Evolutionary conservation across 2,329 filamentous ascomycete genomes (phyloP), one percentile per base, ranked within the genome.

Genomic region (Emmonsia crescens): DNA sequence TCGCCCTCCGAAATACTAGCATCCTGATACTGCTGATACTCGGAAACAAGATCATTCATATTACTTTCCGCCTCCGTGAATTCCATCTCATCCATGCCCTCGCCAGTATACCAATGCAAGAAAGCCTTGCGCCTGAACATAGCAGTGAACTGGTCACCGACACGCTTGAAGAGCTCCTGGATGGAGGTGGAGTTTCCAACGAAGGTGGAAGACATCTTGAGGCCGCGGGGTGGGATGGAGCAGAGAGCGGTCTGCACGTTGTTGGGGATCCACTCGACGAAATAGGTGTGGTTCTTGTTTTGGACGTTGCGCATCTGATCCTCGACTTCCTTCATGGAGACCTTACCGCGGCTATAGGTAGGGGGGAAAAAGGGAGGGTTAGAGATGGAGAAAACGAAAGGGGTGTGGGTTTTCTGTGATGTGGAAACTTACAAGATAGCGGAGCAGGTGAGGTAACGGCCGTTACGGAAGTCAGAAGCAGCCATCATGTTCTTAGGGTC

Each of bases 401-500:
- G 14, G 9, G 10, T 14, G 31, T 48, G 57, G 14, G n/a, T n/a
- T n/a, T n/a, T n/a, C n/a, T 36, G 61, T 31, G 19, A 12, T 49
- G 29, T 40, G 27, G 65, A 29, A 40, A 81, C 85, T 79, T 78
- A 85, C 66, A 99, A 99, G 81, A 99, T 96, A 77, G 94, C 92
- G 78, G 89, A 97, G 88, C 94, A 99, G 71, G 94, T 99, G 75
- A 99, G 87, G 85, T 99, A 99, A 75, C 94, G 94, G 79, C 94
- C 94, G 80, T 97, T 99, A 74, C 94, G 91, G 91, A 99, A 99
- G 83, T 99, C 94, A 67, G 92, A 95, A 68, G 94, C 94, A 81
- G 94, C 94, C 94, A 99, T 99, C 93, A 99, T 99, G 88, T 99
- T 99, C 91, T 97, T 99, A 75, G 94, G 93, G 84, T 99, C 94